Base-by-base conservation (phyloP, 192 early-diverging fungal species). In the Backusella sp. region DNA sequence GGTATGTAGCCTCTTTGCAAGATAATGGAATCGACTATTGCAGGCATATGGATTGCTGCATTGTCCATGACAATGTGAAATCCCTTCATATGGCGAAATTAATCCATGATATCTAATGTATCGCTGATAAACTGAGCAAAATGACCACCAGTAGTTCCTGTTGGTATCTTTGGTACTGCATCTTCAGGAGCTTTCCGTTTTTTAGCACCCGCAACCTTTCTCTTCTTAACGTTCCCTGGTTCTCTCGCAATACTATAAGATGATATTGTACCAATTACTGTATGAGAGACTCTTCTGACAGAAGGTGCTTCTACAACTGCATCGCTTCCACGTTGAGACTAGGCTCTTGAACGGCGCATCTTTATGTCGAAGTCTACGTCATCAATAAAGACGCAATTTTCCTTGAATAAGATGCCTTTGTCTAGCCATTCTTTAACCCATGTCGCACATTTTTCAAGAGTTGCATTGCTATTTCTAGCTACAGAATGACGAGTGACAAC, bases 81-180 rank as follows among this genome's bases (percentile, higher is more conserved):
- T 49, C 39, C 73, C 70, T 74, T 74, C 77, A 67, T 73, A 8
- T 68, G 34, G n/a, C n/a, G 67, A 68, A 11, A n/a, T 32, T 68
- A 3, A 37, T 68, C 28, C 34, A 68, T 68, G 37, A 11, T 68
- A 0, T 66, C 21, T 35, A 68, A 17, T 4, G 7, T 68, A 68
- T 68, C 35, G 15, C 35, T 68, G 14, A 68, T n/a, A 19, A 68
- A 68, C 17, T 37, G 28, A 6, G 37, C 30, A 37, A 35, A 68
- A 37, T 68, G 67, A 12, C 67, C 67, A 37, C 4, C 28, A 19
- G 67, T 68, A 68, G 34, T 68, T 35, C 67, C 67, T 36, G 36
- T 68, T 35, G 67, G 67, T 49, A 49, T 49, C 28, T 4, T 35
- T 41, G 67, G 6, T 17, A 19, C 26, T 3, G 12, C 6, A 37